Conservation (phyloP, 495 filamentous ascomycete species). For the Melanomma pulvis-pyrius region DNA sequence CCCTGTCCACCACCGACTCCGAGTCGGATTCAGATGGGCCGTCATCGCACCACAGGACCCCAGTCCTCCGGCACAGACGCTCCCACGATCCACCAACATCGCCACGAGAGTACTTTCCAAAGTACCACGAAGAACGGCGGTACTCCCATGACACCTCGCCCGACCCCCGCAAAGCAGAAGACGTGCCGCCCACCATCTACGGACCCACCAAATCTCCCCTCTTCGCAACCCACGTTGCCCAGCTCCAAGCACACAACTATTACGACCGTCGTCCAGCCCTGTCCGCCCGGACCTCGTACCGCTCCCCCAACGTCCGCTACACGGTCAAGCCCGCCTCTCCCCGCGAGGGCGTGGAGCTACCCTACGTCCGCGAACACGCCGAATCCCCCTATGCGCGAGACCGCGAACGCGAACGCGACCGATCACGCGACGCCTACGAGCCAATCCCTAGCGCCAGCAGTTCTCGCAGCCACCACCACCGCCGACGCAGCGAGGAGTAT, state of each 20-base stretch:
- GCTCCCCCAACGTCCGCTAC: conserved; percentile 22
- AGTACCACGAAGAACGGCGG: conserved; percentile 17
- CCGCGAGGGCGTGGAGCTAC: conserved; percentile 3
- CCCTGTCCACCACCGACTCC: conserved; percentile 28
- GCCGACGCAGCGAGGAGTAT: conserved; percentile 8
- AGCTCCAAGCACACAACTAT: conserved; percentile 32
- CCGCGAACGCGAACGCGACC: background rate
- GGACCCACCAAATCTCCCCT: conserved; percentile 43
- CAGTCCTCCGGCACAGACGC: conserved; percentile 37
- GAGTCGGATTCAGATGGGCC: conserved; percentile 22
- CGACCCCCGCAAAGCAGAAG: conserved; percentile 2
- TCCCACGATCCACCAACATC: conserved; percentile 44
- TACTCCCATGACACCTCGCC: conserved; percentile 21
- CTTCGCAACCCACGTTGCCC: conserved; percentile 45
- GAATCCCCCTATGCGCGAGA: background rate
- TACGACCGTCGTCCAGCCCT: conserved; percentile 29
- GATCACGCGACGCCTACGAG: conserved; percentile 7
- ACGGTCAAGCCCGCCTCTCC: conserved; percentile 13
- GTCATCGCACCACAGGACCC: conserved; percentile 11
- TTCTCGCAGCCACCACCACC: background rate
- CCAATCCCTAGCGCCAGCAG: background rate
- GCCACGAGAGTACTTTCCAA: conserved; percentile 41
- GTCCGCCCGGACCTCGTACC: conserved; percentile 7
- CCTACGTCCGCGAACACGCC: background rate
- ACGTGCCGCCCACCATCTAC: conserved; percentile 29